Conservation (phyloP, 2,329 filamentous ascomycete genomes). For the Magnaporthiopsis poae region DNA sequence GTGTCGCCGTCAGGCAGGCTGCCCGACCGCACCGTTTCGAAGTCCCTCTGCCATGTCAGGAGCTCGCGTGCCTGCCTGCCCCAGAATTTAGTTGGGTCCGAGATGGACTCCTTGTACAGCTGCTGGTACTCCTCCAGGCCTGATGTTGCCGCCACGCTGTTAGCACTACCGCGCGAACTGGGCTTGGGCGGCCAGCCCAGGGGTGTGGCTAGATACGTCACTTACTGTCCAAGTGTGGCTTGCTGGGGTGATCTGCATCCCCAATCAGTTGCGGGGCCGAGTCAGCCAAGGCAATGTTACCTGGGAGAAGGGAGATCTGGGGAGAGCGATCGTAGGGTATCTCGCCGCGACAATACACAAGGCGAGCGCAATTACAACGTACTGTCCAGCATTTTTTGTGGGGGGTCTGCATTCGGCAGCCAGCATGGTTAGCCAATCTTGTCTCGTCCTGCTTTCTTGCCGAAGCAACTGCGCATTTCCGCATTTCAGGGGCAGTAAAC, state of each 20-base stretch:
- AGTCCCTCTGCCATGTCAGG: conserved; percentile 81
- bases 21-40: conserved; percentile 77
- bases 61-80: conserved; percentile 74
- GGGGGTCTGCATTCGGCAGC: conserved; percentile 39
- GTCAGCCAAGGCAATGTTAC: not conserved
- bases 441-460: not conserved
- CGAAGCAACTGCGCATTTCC: too few relatives aligned
- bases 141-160: conserved; percentile 22
- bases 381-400: conserved; percentile 62
- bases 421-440: conserved; percentile 2
- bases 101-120: conserved; percentile 76
- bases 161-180: conserved; percentile 14
- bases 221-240: conserved; percentile 57
- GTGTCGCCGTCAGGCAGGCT: conserved; percentile 69
- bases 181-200: not conserved
- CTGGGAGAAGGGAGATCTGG: not conserved
- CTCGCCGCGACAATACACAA: not conserved
- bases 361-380: conserved; percentile 25
- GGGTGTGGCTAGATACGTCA: conserved; percentile 11
- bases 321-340: not conserved
- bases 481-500: not conserved
- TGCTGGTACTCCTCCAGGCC: conserved; percentile 58
- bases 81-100: conserved; percentile 84
- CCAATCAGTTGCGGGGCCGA: not conserved
- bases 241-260: conserved; percentile 53